These are phyloP conservation scores for Macrolepiota albuminosa DNA, from an alignment of 768 basidiomycete genomes.

Conservation along the genomic window DNA sequence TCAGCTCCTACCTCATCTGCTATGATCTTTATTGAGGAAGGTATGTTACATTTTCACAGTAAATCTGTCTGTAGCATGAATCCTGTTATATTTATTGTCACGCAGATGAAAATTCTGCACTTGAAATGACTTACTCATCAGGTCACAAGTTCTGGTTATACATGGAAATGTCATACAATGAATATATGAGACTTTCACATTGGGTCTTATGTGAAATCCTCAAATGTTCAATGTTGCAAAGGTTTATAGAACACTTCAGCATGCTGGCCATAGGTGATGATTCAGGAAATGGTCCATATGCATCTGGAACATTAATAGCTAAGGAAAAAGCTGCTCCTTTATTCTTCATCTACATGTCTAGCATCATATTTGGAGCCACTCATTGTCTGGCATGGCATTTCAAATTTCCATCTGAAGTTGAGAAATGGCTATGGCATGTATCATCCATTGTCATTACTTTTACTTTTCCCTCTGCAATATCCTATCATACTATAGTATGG, in stretches of 20 bases:
- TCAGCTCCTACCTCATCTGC: background rate
- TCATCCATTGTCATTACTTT: conserved; percentile 2
- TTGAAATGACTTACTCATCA: background rate
- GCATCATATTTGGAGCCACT: background rate
- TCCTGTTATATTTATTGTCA: background rate
- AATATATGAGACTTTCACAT: background rate
- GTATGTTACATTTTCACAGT: background rate
- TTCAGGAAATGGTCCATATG: background rate
- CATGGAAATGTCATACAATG: background rate
- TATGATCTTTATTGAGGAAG: too few relatives aligned
- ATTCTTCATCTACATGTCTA: background rate
- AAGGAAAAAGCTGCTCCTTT: background rate
- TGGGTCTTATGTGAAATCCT: background rate
- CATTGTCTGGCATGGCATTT: conserved; percentile 23
- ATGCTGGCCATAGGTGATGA: background rate
- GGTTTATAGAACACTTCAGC: background rate
- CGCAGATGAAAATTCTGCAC: background rate
- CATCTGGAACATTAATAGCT: background rate
- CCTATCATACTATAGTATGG: background rate
- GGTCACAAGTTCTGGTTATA: background rate
- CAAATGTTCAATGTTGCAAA: background rate
- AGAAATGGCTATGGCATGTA: conserved; percentile 12
- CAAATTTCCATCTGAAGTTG: conserved; percentile 17
- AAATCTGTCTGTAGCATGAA: background rate
- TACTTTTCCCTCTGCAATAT: background rate